Conservation (phyloP, 768 basidiomycete genomes). For the Kwoniella mangroviensis region DNA sequence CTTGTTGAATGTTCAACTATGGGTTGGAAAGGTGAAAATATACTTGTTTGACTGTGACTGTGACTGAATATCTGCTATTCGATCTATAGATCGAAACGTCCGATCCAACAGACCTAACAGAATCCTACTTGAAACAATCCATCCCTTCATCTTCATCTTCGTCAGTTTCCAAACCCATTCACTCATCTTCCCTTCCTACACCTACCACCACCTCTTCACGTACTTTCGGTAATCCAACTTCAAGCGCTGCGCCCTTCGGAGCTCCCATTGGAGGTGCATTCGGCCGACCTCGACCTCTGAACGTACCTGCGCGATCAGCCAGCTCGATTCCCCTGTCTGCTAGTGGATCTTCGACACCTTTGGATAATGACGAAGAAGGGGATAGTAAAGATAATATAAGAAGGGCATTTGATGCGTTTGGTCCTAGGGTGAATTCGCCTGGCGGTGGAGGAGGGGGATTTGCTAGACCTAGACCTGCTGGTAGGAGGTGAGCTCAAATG, state of each 20-base stretch:
- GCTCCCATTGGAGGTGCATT: constrained; percentile 35
- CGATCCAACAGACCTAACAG: constrained; percentile 73
- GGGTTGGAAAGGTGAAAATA: not conserved
- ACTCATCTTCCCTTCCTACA: constrained; percentile 45
- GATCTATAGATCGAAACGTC: constrained; percentile 75
- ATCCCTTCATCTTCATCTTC: constrained; percentile 54
- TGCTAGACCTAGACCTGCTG: constrained; percentile 52
- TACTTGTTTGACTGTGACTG: not conserved
- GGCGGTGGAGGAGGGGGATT: constrained; percentile 52
- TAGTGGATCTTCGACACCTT: constrained; percentile 37
- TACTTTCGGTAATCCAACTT: constrained; percentile 20
- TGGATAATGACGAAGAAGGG: constrained; percentile 28
- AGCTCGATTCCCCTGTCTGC: constrained; percentile 40
- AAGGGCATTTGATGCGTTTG: constrained; percentile 54
- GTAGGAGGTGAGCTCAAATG: constrained; percentile 31
- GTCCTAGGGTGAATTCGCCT: constrained; percentile 47
- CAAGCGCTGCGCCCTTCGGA: constrained; percentile 3
- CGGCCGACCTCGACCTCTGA: constrained; percentile 36
- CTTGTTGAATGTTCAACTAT: not conserved
- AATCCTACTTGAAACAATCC: constrained; percentile 67
- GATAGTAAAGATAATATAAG: constrained; percentile 46
- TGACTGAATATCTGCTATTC: not conserved
- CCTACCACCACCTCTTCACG: constrained; percentile 21
- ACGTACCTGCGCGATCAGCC: constrained; percentile 34
- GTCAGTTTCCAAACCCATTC: constrained; percentile 29